These are phyloP conservation scores for Trichoderma simmonsii DNA, from an alignment of 2,329 filamentous ascomycete genomes.

Conservation along the genomic window DNA sequence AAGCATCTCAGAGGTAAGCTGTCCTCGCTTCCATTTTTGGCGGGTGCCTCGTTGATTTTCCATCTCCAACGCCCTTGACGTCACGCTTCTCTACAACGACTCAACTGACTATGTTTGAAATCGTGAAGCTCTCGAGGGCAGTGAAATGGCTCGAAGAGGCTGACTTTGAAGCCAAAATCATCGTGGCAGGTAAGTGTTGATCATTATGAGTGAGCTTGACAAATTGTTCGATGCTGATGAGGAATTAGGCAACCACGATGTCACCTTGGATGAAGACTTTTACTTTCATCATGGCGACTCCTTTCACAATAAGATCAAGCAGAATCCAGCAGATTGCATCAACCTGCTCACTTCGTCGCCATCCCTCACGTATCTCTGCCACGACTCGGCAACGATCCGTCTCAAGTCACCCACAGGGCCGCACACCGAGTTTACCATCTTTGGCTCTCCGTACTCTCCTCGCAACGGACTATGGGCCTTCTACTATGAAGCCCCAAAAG, in stretches of 20 bases:
- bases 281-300: conserved; percentile 50
- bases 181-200: conserved; percentile 57
- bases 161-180: conserved; percentile 67
- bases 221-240: background rate
- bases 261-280: conserved; percentile 65
- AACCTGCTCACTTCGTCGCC: conserved; percentile 51
- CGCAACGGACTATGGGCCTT: conserved; percentile 62
- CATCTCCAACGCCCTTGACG: conserved; percentile 1
- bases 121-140: conserved; percentile 51
- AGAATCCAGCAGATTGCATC: conserved; percentile 53
- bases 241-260: conserved; percentile 66
- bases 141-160: conserved; percentile 65
- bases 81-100: background rate
- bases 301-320: conserved; percentile 55
- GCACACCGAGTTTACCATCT: conserved; percentile 60
- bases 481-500: conserved; percentile 47
- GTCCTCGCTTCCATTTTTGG: background rate
- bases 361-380: conserved; percentile 62
- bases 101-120: background rate
- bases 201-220: too few species aligned
- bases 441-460: conserved; percentile 68
- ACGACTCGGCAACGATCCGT: conserved; percentile 52
- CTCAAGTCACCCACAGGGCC: conserved; percentile 55
- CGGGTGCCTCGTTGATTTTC: background rate
- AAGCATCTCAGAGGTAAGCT: conserved; percentile 49